Evolutionary conservation across 257 asterid species (phyloP), one percentile per base, ranked within the genome.

Genomic region (Voacanga thouarsii): DNA sequence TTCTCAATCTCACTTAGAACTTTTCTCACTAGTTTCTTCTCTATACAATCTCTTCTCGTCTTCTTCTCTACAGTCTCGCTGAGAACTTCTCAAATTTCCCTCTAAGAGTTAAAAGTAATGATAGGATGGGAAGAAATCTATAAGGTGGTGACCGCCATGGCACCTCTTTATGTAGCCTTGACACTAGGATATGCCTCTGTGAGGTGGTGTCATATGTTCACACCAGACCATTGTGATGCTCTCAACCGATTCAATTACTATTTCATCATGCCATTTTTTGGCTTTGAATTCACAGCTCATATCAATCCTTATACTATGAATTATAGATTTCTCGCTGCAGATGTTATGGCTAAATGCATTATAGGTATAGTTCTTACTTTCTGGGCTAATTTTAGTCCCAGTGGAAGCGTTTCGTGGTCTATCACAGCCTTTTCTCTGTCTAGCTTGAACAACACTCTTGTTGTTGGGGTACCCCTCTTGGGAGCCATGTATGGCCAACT

Each of bases 191-290:
- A 92, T 50, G 87, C 74, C 55, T 90, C 97, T 2, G 87, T 94
- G 16, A 85, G 61, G 33, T 90, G 97, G 92, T 85, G 92, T 91
- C 78, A 84, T 41, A 87, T 92, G 89, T 90, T 94, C 82, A 84
- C 85, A n/a, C 82, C 92, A 2, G 90, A 90, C 16, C 92, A 94
- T 9, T 90, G 94, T 77, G 93, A 89, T 69, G 94, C 92, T 53
- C 89, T 94, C 43, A 94, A 90, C 76, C 88, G 94, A 2, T 86
- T 92, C 81, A 89, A 84, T 28, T 90, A 90, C 66, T 94, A 83
- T 26, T 92, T 90, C 84, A 79, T 93, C 33, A 76, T 93, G 70
- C 96, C 98, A 5, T 91, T 94, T 75, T 94, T 92, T 87, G 78
- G 87, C 28, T 94, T 94, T 73, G 86, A 89, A 1, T 90, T 94